Evolutionary conservation across 805 yeast species (phyloP).

Genomic region (Candida glaebosa): DNA sequence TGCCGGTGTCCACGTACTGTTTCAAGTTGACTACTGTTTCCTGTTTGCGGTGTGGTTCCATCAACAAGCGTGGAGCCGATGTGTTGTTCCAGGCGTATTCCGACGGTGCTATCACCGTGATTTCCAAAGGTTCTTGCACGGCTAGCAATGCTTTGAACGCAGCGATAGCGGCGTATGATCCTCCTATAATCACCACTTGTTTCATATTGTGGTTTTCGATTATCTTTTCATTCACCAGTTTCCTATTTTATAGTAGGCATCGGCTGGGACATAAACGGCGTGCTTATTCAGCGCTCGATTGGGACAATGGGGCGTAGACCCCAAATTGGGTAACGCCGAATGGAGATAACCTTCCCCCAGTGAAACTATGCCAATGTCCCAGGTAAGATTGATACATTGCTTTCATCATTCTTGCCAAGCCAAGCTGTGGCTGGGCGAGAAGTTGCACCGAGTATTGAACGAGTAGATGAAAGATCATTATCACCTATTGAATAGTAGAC

Average conservation of each 20-base stretch:
- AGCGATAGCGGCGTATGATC: conserved; percentile 28
- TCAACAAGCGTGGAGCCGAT: conserved; percentile 30
- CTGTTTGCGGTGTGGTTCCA: conserved; percentile 19
- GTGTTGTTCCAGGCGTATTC: conserved; percentile 21
- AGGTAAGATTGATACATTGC: no score
- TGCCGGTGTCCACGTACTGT: conserved; percentile 14
- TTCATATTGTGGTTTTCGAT: conserved; percentile 3
- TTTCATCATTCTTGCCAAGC: no score
- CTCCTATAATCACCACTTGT: conserved; percentile 33
- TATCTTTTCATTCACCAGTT: neutral
- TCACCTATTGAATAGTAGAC: no score
- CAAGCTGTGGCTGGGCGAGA: no score
- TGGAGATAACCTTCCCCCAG: no score
- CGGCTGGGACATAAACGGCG: neutral
- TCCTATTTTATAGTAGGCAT: neutral
- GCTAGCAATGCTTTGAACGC: conserved; percentile 20
- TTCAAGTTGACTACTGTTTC: conserved; percentile 17
- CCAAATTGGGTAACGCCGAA: no score
- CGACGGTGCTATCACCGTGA: conserved; percentile 25
- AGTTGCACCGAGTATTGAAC: no score
- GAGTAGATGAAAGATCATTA: no score
- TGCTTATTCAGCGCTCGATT: neutral
- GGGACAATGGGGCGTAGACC: no score
- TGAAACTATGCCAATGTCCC: no score
- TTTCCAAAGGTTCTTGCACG: conserved; percentile 12